Evolutionary conservation across 495 filamentous ascomycete genomes (phyloP), one percentile per base, ranked within the genome.

Genomic region (Jackrogersella minutella): DNA sequence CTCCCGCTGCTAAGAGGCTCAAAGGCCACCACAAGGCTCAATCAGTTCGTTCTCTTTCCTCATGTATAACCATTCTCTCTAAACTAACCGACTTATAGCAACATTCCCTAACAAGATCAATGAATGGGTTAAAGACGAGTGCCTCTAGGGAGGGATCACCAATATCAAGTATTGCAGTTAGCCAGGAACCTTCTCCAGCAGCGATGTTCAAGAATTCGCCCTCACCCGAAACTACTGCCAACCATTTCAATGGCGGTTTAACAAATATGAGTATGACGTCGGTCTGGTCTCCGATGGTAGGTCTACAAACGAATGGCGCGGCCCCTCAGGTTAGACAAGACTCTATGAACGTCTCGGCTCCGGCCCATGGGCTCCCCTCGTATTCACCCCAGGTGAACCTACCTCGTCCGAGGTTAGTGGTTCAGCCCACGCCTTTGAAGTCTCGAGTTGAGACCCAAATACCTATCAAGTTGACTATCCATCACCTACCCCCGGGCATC

Each of bases 371-470:
- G 19, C 52, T 58, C 21, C 43, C 68, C 3, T 50, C 57, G 5
- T 62, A 62, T 34, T 66, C 68, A 2, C 62, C 58, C 5, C 66
- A 43, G 19, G 50, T 49, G 28, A 56, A 34, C 8, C 40, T 64
- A 16, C 59, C 50, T n/a, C 40, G 44, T 13, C 72, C 72, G 33
- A 66, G 72, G 50, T 46, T 74, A 6, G 72, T 74, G 24, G 81
- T 92, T 46, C 85, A 89, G 62, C 86, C 87, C 1, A 88, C 87
- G 2, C 86, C 88, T 8, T 73, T 85, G 56, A 98, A 97, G 77
- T 96, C 93, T 14, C 86, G 94, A 7, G 94, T 98, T 14, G 94
- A 98, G 79, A 98, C 94, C 0, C 94, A 98, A 72, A 96, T 97
- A 59, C 87, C 88, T 2, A 89, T 97, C 62, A 86, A 85, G 65